Base-by-base conservation (phyloP, 1,284 basidiomycete genomes). In the Pholiota adiposa region DNA sequence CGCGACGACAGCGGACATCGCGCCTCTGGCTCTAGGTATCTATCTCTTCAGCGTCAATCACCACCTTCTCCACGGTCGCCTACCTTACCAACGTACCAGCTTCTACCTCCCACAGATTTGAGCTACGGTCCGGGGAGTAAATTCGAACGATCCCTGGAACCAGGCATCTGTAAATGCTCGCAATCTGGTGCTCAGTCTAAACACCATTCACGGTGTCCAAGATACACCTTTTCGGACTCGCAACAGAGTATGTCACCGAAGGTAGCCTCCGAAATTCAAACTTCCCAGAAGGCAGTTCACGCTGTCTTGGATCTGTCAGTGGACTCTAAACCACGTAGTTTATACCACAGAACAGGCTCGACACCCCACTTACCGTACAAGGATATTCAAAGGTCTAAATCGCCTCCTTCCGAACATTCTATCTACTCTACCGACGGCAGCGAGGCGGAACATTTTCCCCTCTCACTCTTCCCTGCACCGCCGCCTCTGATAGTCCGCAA, bases 401-500 rank as follows among this genome's bases (percentile, higher is more conserved):
- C 60, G 18, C 34, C 52, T n/a, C 40, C 58, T n/a, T 61, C 58
- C 18, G 62, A 62, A 18, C 21, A 54, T 29, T 60, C 60, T 51
- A 50, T 48, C 16, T 55, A 40, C 51, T 60, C 57, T 29, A 55
- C 33, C 11, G 53, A 60, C 6, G 59, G 25, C 29, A 62, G 64
- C 36, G 65, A 69, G 52, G 58, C 61, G 16, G 62, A 68, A 21
- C 62, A 65, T 33, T 73, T 74, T 59, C 67, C 76, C 21, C 67
- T 80, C 43, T 74, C 76, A 9, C 68, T 76, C 51, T 81, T 81
- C 65, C 78, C 80, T 3, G 44, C 64, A 27, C 77, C 78, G 27
- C 79, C 80, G n/a, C 77, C 79, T 44, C 69, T 79, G 18, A 69
- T 70, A 27, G 69, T 74, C 12, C 74, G 74, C 51, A 77, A 73